Evolutionary conservation across 441 rosid genomes (phyloP).

Genomic region (Breynia disticha): DNA sequence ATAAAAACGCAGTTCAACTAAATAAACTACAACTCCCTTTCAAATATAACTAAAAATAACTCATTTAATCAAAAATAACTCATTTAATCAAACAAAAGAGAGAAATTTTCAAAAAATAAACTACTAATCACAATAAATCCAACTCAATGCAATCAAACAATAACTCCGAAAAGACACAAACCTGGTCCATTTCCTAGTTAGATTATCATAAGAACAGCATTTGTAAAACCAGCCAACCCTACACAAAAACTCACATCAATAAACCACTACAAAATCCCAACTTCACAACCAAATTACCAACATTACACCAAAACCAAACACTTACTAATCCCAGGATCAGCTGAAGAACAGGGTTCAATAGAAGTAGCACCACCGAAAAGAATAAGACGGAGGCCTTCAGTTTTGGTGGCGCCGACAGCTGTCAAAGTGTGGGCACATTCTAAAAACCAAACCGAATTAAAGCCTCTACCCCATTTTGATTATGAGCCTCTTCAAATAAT

Average conservation of each 20-base stretch:
- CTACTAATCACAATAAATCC: too few species aligned
- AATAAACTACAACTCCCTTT: too few species aligned
- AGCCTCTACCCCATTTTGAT: too few species aligned
- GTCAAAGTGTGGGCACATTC: conserved; percentile 81
- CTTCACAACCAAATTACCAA: too few species aligned
- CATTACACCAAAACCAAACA: too few species aligned
- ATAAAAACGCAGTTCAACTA: too few species aligned
- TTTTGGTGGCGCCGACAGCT: conserved; percentile 86
- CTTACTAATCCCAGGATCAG: conserved; percentile 93
- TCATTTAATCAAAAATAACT: not conserved
- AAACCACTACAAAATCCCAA: too few species aligned
- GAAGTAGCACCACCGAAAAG: conserved; percentile 98
- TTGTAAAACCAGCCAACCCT: conserved; percentile 97
- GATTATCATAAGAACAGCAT: conserved; percentile 81
- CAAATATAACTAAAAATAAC: not conserved
- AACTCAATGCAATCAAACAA: too few species aligned
- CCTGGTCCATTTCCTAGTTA: conserved; percentile 96
- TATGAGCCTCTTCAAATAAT: too few species aligned
- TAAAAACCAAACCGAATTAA: not conserved
- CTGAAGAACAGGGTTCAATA: conserved; percentile 83
- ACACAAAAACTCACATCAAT: conserved; percentile 9
- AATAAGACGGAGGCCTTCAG: conserved; percentile 84
- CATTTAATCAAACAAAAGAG: conserved; percentile 5
- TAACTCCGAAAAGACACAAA: conserved; percentile 9
- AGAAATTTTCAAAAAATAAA: conserved; percentile 1